Evolutionary conservation across 176 grass and related monocot species (phyloP).

Genomic region (Zea luxurians): DNA sequence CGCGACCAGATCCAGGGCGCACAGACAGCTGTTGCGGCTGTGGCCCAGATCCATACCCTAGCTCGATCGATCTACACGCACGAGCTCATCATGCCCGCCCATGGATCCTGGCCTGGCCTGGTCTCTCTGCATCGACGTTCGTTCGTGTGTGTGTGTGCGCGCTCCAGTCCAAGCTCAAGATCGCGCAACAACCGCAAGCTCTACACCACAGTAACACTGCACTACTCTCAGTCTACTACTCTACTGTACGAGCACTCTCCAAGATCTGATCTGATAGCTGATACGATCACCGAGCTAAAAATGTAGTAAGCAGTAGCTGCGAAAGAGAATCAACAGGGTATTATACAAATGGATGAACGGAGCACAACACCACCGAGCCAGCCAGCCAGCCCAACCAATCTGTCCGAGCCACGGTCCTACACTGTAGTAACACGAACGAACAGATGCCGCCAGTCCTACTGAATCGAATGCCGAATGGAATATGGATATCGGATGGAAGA

Average conservation of each 20-base stretch:
- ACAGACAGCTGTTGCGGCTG: not conserved
- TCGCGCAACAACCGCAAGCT: no score
- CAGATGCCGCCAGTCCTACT: slow-evolving; percentile 27
- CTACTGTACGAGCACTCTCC: not conserved
- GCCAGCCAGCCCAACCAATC: slow-evolving; percentile 38
- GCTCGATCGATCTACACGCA: not conserved
- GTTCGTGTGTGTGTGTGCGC: not conserved
- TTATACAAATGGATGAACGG: slow-evolving; percentile 33
- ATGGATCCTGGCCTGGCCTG: no score
- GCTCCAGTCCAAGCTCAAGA: not conserved
- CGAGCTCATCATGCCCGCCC: no score
- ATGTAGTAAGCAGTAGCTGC: not conserved
- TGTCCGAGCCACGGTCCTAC: slow-evolving; percentile 44
- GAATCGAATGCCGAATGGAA: slow-evolving; percentile 48
- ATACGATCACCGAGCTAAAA: not conserved
- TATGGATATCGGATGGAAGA: not conserved
- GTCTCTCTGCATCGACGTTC: not conserved
- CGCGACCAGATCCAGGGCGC: slow-evolving; percentile 35
- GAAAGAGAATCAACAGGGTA: slow-evolving; percentile 31
- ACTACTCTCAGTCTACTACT: not conserved
- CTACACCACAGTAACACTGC: no score
- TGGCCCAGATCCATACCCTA: slow-evolving; percentile 1
- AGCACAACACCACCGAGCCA: slow-evolving; percentile 27
- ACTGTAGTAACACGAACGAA: not conserved
- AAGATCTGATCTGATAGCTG: slow-evolving; percentile 15